Base-by-base conservation (phyloP, 768 basidiomycete species). In the Tricholoma flavovirens region DNA sequence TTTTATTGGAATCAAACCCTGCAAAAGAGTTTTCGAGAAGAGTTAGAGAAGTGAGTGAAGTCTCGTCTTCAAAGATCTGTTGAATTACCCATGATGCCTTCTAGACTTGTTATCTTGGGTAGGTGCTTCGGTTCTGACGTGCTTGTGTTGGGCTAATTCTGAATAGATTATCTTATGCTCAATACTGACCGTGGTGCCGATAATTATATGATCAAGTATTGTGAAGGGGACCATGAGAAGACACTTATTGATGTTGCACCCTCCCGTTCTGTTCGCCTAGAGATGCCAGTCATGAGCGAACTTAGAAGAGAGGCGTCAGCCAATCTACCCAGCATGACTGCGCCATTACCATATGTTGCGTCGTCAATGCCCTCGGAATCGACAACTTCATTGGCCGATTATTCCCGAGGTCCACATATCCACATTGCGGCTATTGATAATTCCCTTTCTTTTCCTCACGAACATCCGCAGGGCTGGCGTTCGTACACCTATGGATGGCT, bases 401-500 rank as follows among this genome's bases (percentile, higher is more conserved):
- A 84, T 64, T 81, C 75, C 42, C 79, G 81, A 51, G 78, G 77
- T 58, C 89, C 91, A 1, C 92, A 94, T 66, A 84, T 94, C 42
- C 92, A 93, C 65, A 89, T 94, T 55, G 92, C 93, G 45, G 93
- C 93, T 9, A 96, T 96, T 59, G 93, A 95, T 66, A 95, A 95
- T 69, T 93, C 90, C 0, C 80, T 96, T 35, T 90, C 90, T 2
- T 96, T 93, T 64, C 93, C 93, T 22, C 90, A 94, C 60, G 87
- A 93, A 64, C 92, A 95, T 62, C 93, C 93, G 0, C 81, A 83
- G 57, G 92, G 80, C 3, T 82, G 80, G 81, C 78, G 84, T 36
- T 85, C 85, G 11, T 94, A 87, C 65, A 90, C 91, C 0, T 95
- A 92, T 61, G 91, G 90, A 24, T 93, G 91, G 91, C 67, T 93